These are phyloP conservation scores for Alternaria sp. DNA, from an alignment of 2,329 filamentous ascomycete species.

Conservation along the genomic window DNA sequence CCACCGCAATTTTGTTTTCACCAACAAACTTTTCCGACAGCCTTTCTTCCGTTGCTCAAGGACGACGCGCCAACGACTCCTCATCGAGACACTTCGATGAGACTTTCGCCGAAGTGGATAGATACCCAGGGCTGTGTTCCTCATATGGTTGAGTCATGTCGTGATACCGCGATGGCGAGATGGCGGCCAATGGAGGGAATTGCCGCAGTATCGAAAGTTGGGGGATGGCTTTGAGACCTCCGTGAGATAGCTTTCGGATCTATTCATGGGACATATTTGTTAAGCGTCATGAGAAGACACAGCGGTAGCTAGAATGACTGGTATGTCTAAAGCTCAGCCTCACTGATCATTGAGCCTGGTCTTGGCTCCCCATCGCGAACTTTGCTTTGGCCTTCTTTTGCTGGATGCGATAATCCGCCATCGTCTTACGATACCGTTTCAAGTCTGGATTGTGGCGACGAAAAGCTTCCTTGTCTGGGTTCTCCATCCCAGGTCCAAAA, in stretches of 20 bases:
- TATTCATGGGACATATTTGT: not conserved
- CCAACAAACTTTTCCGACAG: not conserved
- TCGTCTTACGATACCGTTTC: not conserved
- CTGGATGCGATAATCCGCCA: not conserved
- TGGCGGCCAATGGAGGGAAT: accelerated
- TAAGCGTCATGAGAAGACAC: accelerated
- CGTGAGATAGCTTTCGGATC: not conserved
- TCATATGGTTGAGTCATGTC: not conserved
- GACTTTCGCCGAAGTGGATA: not conserved
- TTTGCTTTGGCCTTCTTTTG: not conserved
- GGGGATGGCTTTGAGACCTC: not conserved
- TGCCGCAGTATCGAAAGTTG: not conserved
- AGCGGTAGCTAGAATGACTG: not conserved
- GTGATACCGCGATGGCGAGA: not conserved
- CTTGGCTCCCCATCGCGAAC: not conserved
- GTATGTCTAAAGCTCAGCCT: not conserved
- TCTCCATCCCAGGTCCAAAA: not conserved
- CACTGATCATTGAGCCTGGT: not conserved
- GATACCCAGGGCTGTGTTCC: accelerated
- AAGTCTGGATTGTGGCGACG: accelerated
- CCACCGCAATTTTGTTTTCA: not conserved
- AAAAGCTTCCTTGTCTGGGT: not conserved
- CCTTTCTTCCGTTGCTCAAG: not conserved
- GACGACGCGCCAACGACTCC: not conserved
- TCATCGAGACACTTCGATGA: not conserved